A percentile compares a stretch with the other conserved stretches of the same genome.
Conservation (phyloP, 768 basidiomycete species). For the Calvatia gigantea region DNA sequence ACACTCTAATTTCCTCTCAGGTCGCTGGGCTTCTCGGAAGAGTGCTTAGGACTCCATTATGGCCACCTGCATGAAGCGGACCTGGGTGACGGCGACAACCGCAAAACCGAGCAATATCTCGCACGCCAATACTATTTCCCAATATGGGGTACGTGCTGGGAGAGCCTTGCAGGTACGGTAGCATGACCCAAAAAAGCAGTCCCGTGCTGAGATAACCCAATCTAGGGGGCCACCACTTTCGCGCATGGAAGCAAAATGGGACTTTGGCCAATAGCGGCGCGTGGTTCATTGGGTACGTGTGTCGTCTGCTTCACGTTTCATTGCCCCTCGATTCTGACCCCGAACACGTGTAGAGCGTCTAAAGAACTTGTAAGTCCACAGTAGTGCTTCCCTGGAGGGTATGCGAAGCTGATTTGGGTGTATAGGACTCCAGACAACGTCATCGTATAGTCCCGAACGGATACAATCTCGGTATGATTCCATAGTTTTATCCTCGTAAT, state of each 20-base stretch:
- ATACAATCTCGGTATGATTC: conserved; percentile 54
- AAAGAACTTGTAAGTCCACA: conserved; percentile 54
- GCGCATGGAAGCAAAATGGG: conserved; percentile 89
- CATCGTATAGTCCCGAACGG: conserved; percentile 78
- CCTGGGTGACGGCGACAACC: conserved; percentile 78
- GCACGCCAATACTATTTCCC: conserved; percentile 78
- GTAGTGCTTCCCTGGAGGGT: background rate
- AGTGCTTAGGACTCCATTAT: conserved; percentile 77
- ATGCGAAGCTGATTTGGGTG: background rate
- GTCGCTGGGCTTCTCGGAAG: conserved; percentile 78
- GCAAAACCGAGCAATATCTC: conserved; percentile 64
- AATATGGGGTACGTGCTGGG: conserved; percentile 85
- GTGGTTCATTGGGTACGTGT: conserved; percentile 78
- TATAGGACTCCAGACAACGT: conserved; percentile 51
- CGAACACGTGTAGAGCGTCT: conserved; percentile 47
- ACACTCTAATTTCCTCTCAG: conserved; percentile 26
- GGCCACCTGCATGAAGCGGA: conserved; percentile 76
- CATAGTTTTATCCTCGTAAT: background rate
- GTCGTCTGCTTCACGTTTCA: background rate
- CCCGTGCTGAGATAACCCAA: background rate
- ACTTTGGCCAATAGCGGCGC: conserved; percentile 67
- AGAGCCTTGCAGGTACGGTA: conserved; percentile 61
- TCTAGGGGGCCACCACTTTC: conserved; percentile 82
- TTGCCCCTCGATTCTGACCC: background rate
- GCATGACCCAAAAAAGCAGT: background rate